Conservation (phyloP, 176 grass and related monocot genomes). For the Phoenix dactylifera region DNA sequence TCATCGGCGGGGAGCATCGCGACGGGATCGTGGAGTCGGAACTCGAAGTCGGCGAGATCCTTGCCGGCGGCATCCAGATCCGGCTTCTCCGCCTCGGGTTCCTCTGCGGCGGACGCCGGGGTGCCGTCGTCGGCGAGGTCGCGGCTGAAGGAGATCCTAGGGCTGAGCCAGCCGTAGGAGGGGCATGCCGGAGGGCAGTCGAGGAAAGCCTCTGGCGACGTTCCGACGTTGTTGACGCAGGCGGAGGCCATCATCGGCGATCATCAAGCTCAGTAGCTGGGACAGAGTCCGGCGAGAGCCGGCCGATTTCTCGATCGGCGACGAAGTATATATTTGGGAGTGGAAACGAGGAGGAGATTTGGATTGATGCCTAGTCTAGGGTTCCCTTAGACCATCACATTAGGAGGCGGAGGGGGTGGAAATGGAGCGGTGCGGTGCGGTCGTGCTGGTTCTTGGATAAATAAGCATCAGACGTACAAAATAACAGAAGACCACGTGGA, state of each 20-base stretch:
- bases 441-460: not conserved
- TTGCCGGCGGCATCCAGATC: conserved; percentile 13
- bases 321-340: not conserved
- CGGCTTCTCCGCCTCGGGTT: not conserved
- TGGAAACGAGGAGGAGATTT: conserved; percentile 2
- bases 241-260: conserved; percentile 35
- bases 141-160: conserved; percentile 75
- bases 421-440: not conserved
- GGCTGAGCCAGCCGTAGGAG: conserved; percentile 48
- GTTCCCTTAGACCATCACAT: no score
- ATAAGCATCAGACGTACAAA: conserved; percentile 1
- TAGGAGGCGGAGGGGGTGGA: not conserved
- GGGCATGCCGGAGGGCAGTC: conserved; percentile 5
- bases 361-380: no score
- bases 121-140: conserved; percentile 22
- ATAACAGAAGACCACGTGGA: conserved; percentile 4
- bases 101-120: not conserved
- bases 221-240: conserved; percentile 13
- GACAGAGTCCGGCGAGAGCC: no score
- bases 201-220: conserved; percentile 15
- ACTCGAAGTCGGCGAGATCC: conserved; percentile 62
- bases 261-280: not conserved
- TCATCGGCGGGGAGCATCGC: conserved; percentile 86
- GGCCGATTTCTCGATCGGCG: no score
- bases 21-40: conserved; percentile 41